Evolutionary conservation across 1,139 yeast genomes (phyloP).

Genomic region (Suhomyces bribrorum): DNA sequence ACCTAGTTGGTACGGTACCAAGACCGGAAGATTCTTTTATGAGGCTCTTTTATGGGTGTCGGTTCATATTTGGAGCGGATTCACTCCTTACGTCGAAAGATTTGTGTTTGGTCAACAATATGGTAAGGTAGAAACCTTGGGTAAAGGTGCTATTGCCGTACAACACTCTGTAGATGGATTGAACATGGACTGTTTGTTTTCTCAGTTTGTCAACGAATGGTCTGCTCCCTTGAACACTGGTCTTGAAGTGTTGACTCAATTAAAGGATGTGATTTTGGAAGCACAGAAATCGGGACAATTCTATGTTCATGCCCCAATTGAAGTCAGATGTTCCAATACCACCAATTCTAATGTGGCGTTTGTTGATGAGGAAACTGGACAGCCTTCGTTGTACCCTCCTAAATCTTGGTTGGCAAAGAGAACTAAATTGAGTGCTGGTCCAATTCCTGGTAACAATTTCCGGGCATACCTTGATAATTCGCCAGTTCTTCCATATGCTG

Average conservation of each 20-base stretch:
- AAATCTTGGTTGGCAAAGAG: constrained; percentile 43
- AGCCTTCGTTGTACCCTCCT: constrained; percentile 45
- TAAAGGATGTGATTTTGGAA: constrained; percentile 58
- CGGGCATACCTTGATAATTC: constrained; percentile 83
- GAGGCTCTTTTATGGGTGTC: constrained; percentile 78
- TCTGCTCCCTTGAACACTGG: constrained; percentile 84
- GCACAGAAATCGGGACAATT: constrained; percentile 65
- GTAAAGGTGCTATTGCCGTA: constrained; percentile 67
- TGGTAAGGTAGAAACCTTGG: constrained; percentile 70
- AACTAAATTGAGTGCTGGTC: constrained; percentile 54
- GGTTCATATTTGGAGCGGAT: constrained; percentile 66
- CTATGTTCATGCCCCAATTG: constrained; percentile 93
- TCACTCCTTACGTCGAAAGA: constrained; percentile 81
- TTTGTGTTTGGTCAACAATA: constrained; percentile 86
- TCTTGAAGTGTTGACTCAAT: constrained; percentile 63
- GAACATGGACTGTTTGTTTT: constrained; percentile 93
- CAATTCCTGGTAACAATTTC: constrained; percentile 79
- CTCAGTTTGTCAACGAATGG: constrained; percentile 97
- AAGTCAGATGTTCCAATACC: constrained; percentile 89
- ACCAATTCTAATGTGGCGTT: constrained; percentile 51
- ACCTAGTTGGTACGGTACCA: constrained; percentile 83
- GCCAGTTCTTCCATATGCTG: constrained; percentile 59
- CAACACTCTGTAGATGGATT: constrained; percentile 83
- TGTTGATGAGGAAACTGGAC: constrained; percentile 45
- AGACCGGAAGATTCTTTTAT: constrained; percentile 73